These are phyloP conservation scores for Vigna reflexopilosa DNA, from an alignment of 306 rosid genomes.

Conservation along the genomic window DNA sequence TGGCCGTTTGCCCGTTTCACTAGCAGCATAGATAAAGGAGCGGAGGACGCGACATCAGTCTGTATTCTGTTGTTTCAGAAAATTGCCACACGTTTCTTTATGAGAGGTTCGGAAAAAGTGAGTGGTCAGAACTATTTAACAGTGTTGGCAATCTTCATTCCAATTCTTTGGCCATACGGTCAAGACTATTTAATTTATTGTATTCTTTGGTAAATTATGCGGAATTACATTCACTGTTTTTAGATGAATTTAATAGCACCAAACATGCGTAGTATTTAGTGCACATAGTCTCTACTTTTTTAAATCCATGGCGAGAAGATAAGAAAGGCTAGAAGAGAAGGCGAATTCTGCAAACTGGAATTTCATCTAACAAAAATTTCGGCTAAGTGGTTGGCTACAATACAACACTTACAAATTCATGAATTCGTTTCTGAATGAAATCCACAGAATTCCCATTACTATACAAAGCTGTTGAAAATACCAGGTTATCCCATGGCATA, in stretches of 20 bases:
- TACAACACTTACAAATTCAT: not conserved
- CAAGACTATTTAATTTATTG: slow-evolving; percentile 3
- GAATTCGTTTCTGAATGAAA: not conserved
- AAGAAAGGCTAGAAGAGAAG: not conserved
- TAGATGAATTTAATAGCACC: not conserved
- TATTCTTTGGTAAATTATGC: not conserved
- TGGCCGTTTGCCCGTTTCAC: slow-evolving; percentile 12
- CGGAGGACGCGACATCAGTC: not conserved
- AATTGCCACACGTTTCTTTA: no score
- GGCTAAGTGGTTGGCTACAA: not conserved
- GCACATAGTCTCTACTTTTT: not conserved
- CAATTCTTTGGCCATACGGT: slow-evolving; percentile 2
- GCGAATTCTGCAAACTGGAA: slow-evolving; percentile 15
- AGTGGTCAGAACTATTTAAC: slow-evolving; percentile 25
- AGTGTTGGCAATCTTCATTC: slow-evolving; percentile 8
- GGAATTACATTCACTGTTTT: slow-evolving; percentile 4
- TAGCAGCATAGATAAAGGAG: slow-evolving; percentile 19
- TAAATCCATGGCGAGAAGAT: not conserved
- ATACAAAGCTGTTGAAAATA: not conserved
- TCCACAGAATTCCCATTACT: not conserved
- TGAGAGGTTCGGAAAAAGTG: slow-evolving; percentile 17
- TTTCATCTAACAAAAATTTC: not conserved
- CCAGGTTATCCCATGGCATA: not conserved
- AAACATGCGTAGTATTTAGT: not conserved
- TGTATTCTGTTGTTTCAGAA: not conserved